A percentile compares a stretch with the other conserved stretches of the same genome.
Evolutionary conservation across 2,329 filamentous ascomycete genomes (phyloP).

Genomic region (Paracoccidioides lutzii): DNA sequence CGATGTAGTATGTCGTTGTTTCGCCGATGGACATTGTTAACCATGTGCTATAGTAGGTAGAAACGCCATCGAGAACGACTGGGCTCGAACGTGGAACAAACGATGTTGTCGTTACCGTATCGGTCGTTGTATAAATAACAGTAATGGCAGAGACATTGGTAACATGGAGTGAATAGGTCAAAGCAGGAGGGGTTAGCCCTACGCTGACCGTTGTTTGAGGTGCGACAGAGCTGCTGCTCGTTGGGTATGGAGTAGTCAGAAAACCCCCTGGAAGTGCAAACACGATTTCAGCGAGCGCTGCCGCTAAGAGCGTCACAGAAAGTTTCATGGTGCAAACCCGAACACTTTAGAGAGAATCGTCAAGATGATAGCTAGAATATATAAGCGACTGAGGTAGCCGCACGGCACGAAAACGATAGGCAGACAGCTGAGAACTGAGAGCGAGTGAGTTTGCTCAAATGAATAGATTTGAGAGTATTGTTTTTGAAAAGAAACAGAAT

Average conservation of each 20-base stretch:
- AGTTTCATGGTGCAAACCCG: not conserved
- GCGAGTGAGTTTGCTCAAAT: constrained; percentile 2
- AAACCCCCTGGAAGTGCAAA: not conserved
- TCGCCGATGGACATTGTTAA: constrained; percentile 18
- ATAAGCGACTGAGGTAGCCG: not conserved
- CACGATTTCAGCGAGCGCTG: constrained; percentile 1
- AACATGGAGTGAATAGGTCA: not conserved
- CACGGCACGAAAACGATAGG: not conserved
- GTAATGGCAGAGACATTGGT: not conserved
- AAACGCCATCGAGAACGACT: constrained; percentile 15
- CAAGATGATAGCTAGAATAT: not conserved
- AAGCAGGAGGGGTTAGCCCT: not conserved
- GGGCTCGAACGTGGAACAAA: constrained; percentile 25
- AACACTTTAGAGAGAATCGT: not conserved
- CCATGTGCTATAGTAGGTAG: constrained; percentile 25
- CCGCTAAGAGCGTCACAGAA: not conserved
- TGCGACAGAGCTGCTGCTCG: no score
- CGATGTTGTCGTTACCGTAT: constrained; percentile 19
- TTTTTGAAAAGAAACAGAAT: not conserved
- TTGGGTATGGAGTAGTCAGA: no score
- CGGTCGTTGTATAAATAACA: constrained; percentile 11
- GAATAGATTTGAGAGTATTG: not conserved
- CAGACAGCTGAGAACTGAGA: not conserved
- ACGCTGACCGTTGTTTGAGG: not conserved
- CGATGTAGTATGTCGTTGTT: constrained; percentile 21